A percentile compares a stretch with the other conserved stretches of the same genome.
These are phyloP conservation scores for Gorgonomyces haynaldii DNA, from an alignment of 192 early-diverging fungal genomes.

Conservation along the genomic window DNA sequence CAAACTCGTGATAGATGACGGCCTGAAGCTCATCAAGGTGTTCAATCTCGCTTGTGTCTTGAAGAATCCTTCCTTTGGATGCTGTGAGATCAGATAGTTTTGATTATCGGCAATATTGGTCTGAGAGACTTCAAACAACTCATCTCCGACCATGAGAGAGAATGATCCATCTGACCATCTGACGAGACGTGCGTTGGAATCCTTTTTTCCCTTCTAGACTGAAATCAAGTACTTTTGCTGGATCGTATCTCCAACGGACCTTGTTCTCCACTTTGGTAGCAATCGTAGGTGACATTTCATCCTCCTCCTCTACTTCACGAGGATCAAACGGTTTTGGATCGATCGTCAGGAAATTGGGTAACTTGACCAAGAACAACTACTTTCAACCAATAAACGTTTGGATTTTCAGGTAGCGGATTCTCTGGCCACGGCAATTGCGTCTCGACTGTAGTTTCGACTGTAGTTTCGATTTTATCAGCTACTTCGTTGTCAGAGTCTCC, in stretches of 20 bases:
- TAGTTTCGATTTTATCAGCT: background rate
- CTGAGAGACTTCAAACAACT: slow-evolving; percentile 56
- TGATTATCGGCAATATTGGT: slow-evolving; percentile 41
- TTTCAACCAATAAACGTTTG: background rate
- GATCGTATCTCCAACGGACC: slow-evolving; percentile 60
- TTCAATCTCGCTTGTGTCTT: slow-evolving; percentile 54
- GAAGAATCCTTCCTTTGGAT: slow-evolving; percentile 41
- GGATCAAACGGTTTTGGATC: slow-evolving; percentile 55
- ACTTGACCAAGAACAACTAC: slow-evolving; percentile 21
- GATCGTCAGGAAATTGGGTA: slow-evolving; percentile 59
- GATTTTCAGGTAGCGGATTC: slow-evolving; percentile 5
- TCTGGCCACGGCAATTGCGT: background rate
- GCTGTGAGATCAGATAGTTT: slow-evolving; percentile 49
- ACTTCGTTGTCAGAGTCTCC: slow-evolving; percentile 18
- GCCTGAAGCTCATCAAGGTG: slow-evolving; percentile 53
- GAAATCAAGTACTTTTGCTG: slow-evolving; percentile 7
- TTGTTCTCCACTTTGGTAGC: slow-evolving; percentile 53
- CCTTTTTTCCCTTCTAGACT: background rate
- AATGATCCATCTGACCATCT: slow-evolving; percentile 65
- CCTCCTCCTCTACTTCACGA: slow-evolving; percentile 26
- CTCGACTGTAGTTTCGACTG: background rate
- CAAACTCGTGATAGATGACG: slow-evolving; percentile 37
- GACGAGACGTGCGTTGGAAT: slow-evolving; percentile 60
- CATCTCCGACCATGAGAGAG: slow-evolving; percentile 61
- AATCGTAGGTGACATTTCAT: slow-evolving; percentile 28